Conservation (phyloP, 306 rosid species). For the Prosopis cineraria region DNA sequence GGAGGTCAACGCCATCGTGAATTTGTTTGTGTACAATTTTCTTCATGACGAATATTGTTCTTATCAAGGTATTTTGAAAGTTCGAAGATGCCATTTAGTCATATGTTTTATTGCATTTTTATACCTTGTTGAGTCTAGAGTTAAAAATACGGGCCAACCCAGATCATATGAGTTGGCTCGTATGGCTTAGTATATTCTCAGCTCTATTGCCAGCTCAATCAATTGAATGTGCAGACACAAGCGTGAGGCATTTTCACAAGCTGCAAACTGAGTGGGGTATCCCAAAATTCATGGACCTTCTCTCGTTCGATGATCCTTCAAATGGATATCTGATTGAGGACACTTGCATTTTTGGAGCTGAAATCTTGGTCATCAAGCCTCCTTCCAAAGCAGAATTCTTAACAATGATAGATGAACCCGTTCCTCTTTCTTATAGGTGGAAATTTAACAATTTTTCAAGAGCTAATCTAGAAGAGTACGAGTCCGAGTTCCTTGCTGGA, state of each 20-base stretch:
- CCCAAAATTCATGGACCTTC: slow-evolving; percentile 31
- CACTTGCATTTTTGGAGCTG: slow-evolving; percentile 37
- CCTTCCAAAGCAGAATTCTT: slow-evolving; percentile 29
- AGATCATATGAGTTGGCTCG: too few relatives aligned
- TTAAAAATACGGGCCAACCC: too few relatives aligned
- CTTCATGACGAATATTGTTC: slow-evolving; percentile 28
- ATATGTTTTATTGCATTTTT: neutral
- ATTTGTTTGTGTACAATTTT: too few relatives aligned
- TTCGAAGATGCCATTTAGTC: neutral
- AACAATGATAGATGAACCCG: slow-evolving; percentile 22
- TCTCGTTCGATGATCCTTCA: slow-evolving; percentile 33
- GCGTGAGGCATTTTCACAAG: slow-evolving; percentile 33
- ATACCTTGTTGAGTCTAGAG: neutral
- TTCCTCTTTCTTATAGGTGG: slow-evolving; percentile 25
- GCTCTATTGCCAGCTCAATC: too few relatives aligned
- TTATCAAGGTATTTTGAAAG: slow-evolving; percentile 49
- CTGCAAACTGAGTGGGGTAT: too few relatives aligned
- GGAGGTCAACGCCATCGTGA: too few relatives aligned
- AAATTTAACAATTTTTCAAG: slow-evolving; percentile 9
- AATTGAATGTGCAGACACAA: slow-evolving; percentile 32
- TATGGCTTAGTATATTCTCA: too few relatives aligned
- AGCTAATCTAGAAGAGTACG: neutral
- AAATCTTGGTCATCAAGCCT: slow-evolving; percentile 28
- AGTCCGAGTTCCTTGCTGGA: too few relatives aligned
- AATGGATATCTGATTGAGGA: slow-evolving; percentile 38